phyloP scores from a whole-genome alignment of 2,329 filamentous ascomycete genomes.

The Sclerotinia borealis region DNA sequence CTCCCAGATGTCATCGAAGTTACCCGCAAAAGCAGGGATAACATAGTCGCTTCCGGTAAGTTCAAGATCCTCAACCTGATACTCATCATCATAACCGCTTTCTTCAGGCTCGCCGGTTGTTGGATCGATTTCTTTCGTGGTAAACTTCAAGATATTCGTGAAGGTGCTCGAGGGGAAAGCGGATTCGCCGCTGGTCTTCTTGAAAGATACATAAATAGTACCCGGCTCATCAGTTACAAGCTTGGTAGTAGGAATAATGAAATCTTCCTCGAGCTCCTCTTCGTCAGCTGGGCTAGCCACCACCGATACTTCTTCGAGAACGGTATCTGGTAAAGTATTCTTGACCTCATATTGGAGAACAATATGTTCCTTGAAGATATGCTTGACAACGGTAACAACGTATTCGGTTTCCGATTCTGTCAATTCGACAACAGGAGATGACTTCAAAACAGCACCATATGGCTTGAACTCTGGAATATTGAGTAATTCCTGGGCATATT shows the following conservation, averaged over 20 bases:
- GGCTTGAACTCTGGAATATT: constrained; percentile 85
- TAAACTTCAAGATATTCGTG: constrained; percentile 92
- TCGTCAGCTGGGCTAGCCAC: constrained; percentile 74
- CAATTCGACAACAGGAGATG: constrained; percentile 76
- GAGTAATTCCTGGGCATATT: constrained; percentile 81
- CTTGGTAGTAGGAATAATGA: constrained; percentile 83
- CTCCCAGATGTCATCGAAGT: constrained; percentile 94
- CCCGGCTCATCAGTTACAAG: constrained; percentile 81
- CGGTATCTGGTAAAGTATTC: constrained; percentile 88
- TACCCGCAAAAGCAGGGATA: constrained; percentile 85
- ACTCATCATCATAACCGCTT: constrained; percentile 91
- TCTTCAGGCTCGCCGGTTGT: constrained; percentile 90
- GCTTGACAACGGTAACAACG: constrained; percentile 87
- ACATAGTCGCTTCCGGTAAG: constrained; percentile 90
- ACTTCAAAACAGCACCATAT: constrained; percentile 89
- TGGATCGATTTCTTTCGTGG: constrained; percentile 95
- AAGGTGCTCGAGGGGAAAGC: constrained; percentile 77
- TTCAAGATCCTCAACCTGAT: constrained; percentile 91
- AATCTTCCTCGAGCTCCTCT: constrained; percentile 82
- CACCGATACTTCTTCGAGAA: constrained; percentile 84
- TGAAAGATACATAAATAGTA: constrained; percentile 92
- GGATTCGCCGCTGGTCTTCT: constrained; percentile 68
- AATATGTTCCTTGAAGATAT: constrained; percentile 95
- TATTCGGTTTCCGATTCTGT: constrained; percentile 98
- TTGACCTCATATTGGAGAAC: constrained; percentile 96